Base-by-base conservation (phyloP, 2,329 filamentous ascomycete genomes). In the Chalaropsis thielavioides region DNA sequence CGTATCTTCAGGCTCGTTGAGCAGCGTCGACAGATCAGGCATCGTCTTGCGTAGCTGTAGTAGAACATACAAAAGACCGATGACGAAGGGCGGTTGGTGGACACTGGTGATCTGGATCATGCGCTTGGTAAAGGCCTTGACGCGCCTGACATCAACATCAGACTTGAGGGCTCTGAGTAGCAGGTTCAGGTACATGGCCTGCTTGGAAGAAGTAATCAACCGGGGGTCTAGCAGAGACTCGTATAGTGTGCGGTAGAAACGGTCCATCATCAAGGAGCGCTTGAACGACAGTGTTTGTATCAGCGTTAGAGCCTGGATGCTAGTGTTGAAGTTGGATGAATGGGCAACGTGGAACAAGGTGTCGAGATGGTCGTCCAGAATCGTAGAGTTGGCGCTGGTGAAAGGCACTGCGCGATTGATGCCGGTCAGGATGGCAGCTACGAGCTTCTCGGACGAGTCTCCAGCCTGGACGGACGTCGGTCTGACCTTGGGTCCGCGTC, bases 251-350 rank as follows among this genome's bases (percentile, higher is more conserved):
- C 91, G 83, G 77, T 97, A 99, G 77, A 96, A 99, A 67, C 94
- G 84, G 71, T 99, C 94, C 13, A 87, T 86, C 3, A 88, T 87
- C 64, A 92, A 80, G 71, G 92, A 87, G 73, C 94, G 90, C 2
- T 86, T 83, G 1, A 85, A 80, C 0, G 91, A 89, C 35, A 99
- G 82, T 74, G 97, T 94, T 73, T 97, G 94, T 69, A 99, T 95
- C 60, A 99, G 79, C 77, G 96, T 88, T 69, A 99, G 82, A 41
- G 94, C 92, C 75, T 99, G 94, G 44, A 99, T 90, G 72, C 91
- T 94, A 0, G 94, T 99, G 76, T 97, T 99, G 81, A 99, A 97
- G 75, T 99, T 99, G 65, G 92, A 90, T 0, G 92, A 97, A 75
- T 99, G 94, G 0, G 94, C 95, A 71, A 99, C 94, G 71, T 85